phyloP scores from a whole-genome alignment of 2,329 filamentous ascomycete genomes.

The Fusarium decemcellulare region DNA sequence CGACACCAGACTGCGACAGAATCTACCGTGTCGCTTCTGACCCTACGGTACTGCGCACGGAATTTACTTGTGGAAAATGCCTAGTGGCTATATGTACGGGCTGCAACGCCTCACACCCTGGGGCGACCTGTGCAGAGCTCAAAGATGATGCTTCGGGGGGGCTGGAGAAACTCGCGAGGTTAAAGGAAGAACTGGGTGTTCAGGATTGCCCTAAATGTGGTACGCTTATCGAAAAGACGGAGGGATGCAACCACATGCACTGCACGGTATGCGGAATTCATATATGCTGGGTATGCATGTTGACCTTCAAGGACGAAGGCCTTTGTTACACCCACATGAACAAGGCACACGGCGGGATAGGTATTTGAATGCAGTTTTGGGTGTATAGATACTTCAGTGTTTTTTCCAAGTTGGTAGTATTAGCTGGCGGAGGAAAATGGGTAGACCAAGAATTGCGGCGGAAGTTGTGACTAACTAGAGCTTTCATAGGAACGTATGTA shows the following conservation, averaged over 20 bases:
- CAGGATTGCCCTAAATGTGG: not conserved
- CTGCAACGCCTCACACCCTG: not conserved
- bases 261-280: not conserved
- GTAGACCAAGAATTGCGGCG: no score
- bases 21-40: not conserved
- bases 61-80: not conserved
- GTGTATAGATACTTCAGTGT: no score
- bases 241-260: not conserved
- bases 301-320: not conserved
- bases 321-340: not conserved
- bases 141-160: not conserved
- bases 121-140: not conserved
- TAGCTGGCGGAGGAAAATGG: no score
- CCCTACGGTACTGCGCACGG: not conserved
- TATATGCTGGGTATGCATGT: constrained; percentile 2
- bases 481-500: no score
- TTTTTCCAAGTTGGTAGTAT: no score
- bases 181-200: not conserved
- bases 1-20: not conserved
- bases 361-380: no score
- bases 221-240: not conserved
- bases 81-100: not conserved
- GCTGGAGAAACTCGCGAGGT: not conserved
- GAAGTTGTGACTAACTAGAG: no score
- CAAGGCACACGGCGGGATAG: not conserved